These are phyloP conservation scores for Peniophora sp. DNA, from an alignment of 1,284 basidiomycete species.

Conservation along the genomic window DNA sequence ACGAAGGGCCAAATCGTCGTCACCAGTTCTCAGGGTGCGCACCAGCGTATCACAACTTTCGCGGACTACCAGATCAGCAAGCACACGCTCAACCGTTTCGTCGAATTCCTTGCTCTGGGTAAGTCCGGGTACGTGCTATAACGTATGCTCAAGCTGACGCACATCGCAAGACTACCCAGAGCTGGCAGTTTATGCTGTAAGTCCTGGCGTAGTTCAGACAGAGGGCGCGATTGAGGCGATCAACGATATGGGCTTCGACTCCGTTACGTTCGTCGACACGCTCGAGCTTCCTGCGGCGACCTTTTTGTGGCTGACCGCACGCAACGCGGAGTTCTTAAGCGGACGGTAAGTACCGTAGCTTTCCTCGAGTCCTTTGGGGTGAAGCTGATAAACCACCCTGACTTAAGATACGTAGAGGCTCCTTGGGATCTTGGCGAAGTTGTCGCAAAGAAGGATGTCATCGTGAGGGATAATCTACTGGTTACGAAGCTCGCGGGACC, in stretches of 20 bases:
- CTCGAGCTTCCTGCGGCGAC: not conserved
- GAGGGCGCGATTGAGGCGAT: not conserved
- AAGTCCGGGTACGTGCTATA: not conserved
- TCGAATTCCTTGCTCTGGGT: not conserved
- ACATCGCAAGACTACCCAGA: not conserved
- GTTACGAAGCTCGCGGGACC: not conserved
- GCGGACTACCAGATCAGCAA: not conserved
- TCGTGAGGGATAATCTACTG: not conserved
- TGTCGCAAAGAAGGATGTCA: not conserved
- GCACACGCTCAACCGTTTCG: not conserved
- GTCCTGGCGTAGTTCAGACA: not conserved
- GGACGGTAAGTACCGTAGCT: not conserved
- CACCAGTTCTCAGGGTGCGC: not conserved
- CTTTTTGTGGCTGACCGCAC: not conserved
- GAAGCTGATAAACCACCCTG: not conserved
- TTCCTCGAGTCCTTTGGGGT: not conserved
- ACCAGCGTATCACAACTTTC: not conserved
- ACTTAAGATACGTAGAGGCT: not conserved
- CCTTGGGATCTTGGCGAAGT: not conserved
- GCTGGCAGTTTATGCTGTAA: not conserved
- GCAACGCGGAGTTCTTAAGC: not conserved
- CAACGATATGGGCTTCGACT: not conserved
- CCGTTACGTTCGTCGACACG: not conserved
- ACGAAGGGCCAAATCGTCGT: slow-evolving; percentile 1
- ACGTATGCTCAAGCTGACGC: too few species aligned